Base-by-base conservation (phyloP, 306 rosid species). In the Mimosa bimucronata region DNA sequence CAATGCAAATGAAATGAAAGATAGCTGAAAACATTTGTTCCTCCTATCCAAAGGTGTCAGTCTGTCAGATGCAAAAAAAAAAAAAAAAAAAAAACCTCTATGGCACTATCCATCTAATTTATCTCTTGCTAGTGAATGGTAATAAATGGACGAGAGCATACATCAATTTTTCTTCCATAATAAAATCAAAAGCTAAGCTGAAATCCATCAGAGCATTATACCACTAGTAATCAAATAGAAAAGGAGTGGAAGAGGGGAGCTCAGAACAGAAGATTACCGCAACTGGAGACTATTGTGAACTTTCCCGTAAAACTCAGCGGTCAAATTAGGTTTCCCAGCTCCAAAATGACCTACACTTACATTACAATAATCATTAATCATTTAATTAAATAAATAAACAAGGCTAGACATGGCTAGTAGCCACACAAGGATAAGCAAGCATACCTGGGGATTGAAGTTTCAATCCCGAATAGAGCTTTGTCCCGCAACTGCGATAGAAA, bases 391-490 rank as follows among this genome's bases (percentile, higher is more conserved):
- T 19, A 11, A 26, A 48, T 50, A 58, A 40, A 64, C 12, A 12
- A 70, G 19, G 45, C 16, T 38, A 72, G 65, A 69, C 34, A 62
- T 12, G 52, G 74, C 72, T 2, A 80, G 67, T 40, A 73, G 29
- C 12, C 31, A 64, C 38, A 4, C 19, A 64, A 8, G n/a, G 62
- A 26, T 11, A 61, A 57, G 48, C 14, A 81, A 37, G 48, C 80
- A 28, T 30, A 88, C 97, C 67, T 48, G 86, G 23, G 83, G 94
- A 84, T 88, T 92, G 97, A 83, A 82, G 94, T 85, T 88, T 95
- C 77, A 95, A 71, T 57, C 97, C 97, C 5, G 98, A 86, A 85
- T 87, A 90, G 77, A 91, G 84, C 82, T 89, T 95, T 19, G 92
- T 81, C 25, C 84, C 71, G 69, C 75, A 76, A 79, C 99, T 95